These are phyloP conservation scores for Craterostigma plantagineum DNA, from an alignment of 257 asterid genomes.

Conservation along the genomic window DNA sequence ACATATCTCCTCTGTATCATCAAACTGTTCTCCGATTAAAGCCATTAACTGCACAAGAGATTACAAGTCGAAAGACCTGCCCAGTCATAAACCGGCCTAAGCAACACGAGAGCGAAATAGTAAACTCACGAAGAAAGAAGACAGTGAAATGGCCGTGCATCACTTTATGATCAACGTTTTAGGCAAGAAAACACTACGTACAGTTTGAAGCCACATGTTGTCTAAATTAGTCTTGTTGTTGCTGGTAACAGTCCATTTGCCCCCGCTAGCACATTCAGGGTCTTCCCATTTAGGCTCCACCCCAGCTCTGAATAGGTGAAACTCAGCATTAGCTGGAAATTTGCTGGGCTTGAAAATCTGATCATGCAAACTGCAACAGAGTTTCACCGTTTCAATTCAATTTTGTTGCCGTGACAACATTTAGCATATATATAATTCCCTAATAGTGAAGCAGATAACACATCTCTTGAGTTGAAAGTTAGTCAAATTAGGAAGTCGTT, in stretches of 20 bases:
- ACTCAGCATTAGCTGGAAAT: conserved; percentile 55
- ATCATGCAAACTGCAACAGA: conserved; percentile 57
- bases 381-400: conserved; percentile 9
- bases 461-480: too few relatives aligned
- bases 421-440: too few relatives aligned
- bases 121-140: background rate
- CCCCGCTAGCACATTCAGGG: conserved; percentile 89
- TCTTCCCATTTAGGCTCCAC: conserved; percentile 99
- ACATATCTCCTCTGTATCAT: conserved; percentile 40
- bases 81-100: too few relatives aligned
- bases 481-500: too few relatives aligned
- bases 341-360: conserved; percentile 78
- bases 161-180: too few relatives aligned
- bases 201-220: conserved; percentile 86
- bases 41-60: conserved; percentile 27
- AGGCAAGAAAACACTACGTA: conserved; percentile 15
- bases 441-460: too few relatives aligned
- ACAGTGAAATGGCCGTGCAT: background rate
- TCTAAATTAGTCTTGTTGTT: conserved; percentile 43
- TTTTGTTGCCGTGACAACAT: too few relatives aligned
- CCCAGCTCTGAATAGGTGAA: conserved; percentile 81
- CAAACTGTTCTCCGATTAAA: conserved; percentile 41
- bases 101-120: background rate
- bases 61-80: too few relatives aligned
- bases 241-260: conserved; percentile 68